Conservation (phyloP, 2,329 filamentous ascomycete species). For the Graphium sp. region DNA sequence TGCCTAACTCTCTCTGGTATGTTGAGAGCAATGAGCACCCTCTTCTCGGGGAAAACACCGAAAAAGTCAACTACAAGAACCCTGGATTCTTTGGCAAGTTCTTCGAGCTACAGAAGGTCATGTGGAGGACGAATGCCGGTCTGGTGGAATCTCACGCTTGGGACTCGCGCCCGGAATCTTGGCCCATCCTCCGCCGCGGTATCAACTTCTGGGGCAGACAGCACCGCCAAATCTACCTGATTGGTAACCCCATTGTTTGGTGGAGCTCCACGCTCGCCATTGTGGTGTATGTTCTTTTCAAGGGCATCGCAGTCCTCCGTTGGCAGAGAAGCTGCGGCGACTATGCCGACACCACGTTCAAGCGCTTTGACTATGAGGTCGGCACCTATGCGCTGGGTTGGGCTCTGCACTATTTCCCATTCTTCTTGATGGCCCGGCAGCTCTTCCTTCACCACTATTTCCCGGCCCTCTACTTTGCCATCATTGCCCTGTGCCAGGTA, state of each 20-base stretch:
- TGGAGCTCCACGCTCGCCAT: constrained; percentile 73
- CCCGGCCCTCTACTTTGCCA: constrained; percentile 86
- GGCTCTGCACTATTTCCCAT: constrained; percentile 98
- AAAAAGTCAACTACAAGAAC: constrained; percentile 90
- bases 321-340: constrained; percentile 92
- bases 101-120: constrained; percentile 90
- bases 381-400: constrained; percentile 81
- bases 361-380: constrained; percentile 95
- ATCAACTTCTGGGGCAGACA: constrained; percentile 99
- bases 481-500: constrained; percentile 75
- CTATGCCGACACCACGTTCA: constrained; percentile 69
- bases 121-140: constrained; percentile 97
- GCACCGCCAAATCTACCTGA: constrained; percentile 87
- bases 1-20: constrained; percentile 97
- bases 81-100: constrained; percentile 97
- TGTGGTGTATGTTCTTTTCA: constrained; percentile 63
- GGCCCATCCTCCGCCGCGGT: constrained; percentile 80
- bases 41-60: constrained; percentile 52
- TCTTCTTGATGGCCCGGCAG: constrained; percentile 95
- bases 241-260: constrained; percentile 92
- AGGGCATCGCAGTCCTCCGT: constrained; percentile 69
- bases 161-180: constrained; percentile 88
- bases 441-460: constrained; percentile 98
- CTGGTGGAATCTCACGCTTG: constrained; percentile 93
- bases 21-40: constrained; percentile 83